Evolutionary conservation across 2,329 filamentous ascomycete genomes (phyloP).

Genomic region (Colletotrichum incanum): DNA sequence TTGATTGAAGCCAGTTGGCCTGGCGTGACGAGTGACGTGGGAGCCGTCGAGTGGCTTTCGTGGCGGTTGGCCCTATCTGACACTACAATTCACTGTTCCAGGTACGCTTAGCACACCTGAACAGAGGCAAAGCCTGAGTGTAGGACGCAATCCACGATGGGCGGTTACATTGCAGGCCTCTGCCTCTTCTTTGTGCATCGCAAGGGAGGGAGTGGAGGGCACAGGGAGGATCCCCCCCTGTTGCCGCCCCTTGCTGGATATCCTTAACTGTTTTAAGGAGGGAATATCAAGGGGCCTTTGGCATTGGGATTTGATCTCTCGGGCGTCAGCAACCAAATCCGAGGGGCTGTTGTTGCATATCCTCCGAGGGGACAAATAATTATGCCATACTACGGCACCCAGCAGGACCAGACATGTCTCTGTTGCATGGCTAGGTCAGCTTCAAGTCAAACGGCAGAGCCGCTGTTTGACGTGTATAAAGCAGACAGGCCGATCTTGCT

Average conservation of each 20-base stretch:
- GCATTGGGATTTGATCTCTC: constrained; percentile 19
- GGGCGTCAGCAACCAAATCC: constrained; percentile 27
- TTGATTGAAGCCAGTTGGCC: constrained; percentile 8
- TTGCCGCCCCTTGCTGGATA: constrained; percentile 31
- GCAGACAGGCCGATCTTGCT: constrained; percentile 16
- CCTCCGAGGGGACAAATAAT: constrained; percentile 6
- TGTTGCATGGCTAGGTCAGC: background rate
- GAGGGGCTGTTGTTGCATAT: constrained; percentile 19
- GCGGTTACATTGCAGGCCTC: constrained; percentile 32
- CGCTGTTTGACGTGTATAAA: background rate
- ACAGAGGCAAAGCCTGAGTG: constrained; percentile 8
- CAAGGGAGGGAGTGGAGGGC: constrained; percentile 17
- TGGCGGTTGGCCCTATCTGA: constrained; percentile 19
- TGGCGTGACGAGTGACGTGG: constrained; percentile 31
- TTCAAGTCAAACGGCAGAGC: background rate
- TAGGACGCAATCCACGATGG: constrained; percentile 22
- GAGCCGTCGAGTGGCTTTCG: constrained; percentile 21
- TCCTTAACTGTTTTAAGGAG: constrained; percentile 25
- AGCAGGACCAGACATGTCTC: background rate
- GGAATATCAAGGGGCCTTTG: constrained; percentile 16
- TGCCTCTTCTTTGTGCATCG: constrained; percentile 24
- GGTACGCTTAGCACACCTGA: background rate
- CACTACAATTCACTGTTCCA: constrained; percentile 18
- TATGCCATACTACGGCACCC: constrained; percentile 4
- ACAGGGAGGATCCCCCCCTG: constrained; percentile 19